Conservation (phyloP, 2,329 filamentous ascomycete genomes). For the Exophiala lecanii-corni region DNA sequence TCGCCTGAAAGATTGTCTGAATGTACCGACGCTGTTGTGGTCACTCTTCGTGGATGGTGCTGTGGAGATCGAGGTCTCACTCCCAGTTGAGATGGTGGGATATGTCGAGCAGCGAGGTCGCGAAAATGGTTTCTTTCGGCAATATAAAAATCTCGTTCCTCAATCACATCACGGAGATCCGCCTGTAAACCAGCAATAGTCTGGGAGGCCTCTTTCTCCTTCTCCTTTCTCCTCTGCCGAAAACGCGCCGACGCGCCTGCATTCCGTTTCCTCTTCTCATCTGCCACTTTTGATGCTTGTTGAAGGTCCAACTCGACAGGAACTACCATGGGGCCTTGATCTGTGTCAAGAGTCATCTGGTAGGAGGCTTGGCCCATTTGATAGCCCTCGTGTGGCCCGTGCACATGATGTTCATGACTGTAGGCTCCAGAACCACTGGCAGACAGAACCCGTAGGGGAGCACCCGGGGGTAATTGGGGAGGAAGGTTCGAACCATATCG, state of each 20-base stretch:
- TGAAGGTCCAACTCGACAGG: conserved; percentile 58
- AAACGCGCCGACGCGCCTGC: conserved; percentile 82
- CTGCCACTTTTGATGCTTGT: conserved; percentile 74
- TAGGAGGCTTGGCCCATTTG: conserved; percentile 27
- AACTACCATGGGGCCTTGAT: conserved; percentile 36
- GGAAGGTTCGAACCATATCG: conserved; percentile 11
- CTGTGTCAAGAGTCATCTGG: conserved; percentile 31
- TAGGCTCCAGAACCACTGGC: conserved; percentile 11
- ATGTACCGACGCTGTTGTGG: conserved; percentile 1
- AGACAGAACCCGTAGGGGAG: conserved; percentile 10
- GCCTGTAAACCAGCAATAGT: conserved; percentile 66
- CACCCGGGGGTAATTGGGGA: conserved; percentile 7
- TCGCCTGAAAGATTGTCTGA: conserved; percentile 9
- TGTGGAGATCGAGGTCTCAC: conserved; percentile 26
- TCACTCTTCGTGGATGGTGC: conserved; percentile 7
- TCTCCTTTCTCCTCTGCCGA: conserved; percentile 74
- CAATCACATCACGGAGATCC: conserved; percentile 62
- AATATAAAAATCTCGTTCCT: conserved; percentile 69
- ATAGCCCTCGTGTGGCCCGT: conserved; percentile 22
- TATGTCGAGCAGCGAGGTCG: conserved; percentile 54
- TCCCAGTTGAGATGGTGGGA: conserved; percentile 22
- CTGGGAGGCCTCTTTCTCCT: conserved; percentile 66
- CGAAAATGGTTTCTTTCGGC: conserved; percentile 67
- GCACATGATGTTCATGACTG: conserved; percentile 11
- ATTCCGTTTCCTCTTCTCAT: conserved; percentile 81